Base-by-base conservation (phyloP, 768 basidiomycete species). In the Leccinellum albellum region DNA sequence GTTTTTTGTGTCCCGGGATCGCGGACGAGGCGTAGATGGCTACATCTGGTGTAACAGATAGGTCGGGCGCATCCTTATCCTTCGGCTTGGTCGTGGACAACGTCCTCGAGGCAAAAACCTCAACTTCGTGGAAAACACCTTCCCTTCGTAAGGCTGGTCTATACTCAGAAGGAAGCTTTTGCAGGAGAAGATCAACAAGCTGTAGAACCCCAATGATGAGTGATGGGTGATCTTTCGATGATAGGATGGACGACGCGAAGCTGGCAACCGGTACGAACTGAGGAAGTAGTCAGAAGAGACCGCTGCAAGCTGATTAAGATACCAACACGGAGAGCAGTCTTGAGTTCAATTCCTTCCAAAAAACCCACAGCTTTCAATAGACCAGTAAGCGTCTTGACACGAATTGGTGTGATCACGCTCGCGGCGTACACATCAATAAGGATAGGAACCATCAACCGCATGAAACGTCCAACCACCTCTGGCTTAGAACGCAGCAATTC, bases 381-480 rank as follows among this genome's bases (percentile, higher is more conserved):
- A 1, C 89, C 93, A 0, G 87, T 89, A 60, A 98, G 76, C 0
- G 94, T 92, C 76, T 96, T 95, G 44, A 89, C 83, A 57, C 97
- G 82, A 12, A 98, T 86, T 3, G 91, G 85, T 0, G 87, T 84
- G 50, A 88, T 86, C 26, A 98, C 95, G 70, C 93, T 97, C 29
- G 97, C 96, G n/a, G 95, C 90, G 73, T 98, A 98, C n/a, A 99
- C 95, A 65, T 98, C 97, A 57, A 98, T 87, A 54, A 99, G 81
- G 54, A 97, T 93, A 1, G 97, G 97, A 0, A 98, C 87, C 65
- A 94, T 85, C 32, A 96, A 77, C 48, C 85, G 83, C 82, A 95
- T 91, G 73, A 94, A 98, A 15, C 86, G 82, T 20, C 82, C 85
- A 50, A 95, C 88, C 26, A 92, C 84, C n/a, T 76, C 79, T 23